These are phyloP conservation scores for Eucalyptus erythrocorys DNA, from an alignment of 345 rosid species.

Conservation along the genomic window DNA sequence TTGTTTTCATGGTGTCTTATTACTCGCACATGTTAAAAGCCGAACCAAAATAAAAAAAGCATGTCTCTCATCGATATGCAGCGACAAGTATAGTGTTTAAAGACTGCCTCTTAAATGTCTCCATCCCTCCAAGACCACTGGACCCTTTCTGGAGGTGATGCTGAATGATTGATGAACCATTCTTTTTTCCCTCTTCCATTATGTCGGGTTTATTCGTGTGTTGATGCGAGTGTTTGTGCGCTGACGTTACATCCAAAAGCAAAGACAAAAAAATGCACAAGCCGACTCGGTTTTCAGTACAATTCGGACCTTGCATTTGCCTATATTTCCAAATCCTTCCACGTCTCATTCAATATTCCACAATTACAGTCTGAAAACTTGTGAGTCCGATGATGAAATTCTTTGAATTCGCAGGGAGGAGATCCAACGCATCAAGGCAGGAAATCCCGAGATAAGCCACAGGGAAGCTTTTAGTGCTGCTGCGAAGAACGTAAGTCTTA, in stretches of 20 bases:
- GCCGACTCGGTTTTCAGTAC: not conserved
- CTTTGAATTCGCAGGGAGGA: constrained; percentile 55
- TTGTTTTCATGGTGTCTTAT: not conserved
- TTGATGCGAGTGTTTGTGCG: not conserved
- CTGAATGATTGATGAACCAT: not conserved
- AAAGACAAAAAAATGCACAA: not conserved
- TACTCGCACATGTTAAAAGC: not conserved
- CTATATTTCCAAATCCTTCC: not conserved
- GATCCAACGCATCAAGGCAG: constrained; percentile 99
- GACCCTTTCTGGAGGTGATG: not conserved
- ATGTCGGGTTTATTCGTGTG: not conserved
- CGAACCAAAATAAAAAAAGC: not conserved
- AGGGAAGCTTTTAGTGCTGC: constrained; percentile 99
- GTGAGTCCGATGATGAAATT: not conserved
- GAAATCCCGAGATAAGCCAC: constrained; percentile 98
- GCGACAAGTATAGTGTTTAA: not conserved
- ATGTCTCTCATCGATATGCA: not conserved
- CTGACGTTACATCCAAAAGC: not conserved
- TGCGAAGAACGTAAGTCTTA: constrained; percentile 74
- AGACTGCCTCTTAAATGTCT: not conserved
- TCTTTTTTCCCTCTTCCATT: not conserved
- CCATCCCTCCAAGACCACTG: not conserved
- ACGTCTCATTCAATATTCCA: not conserved
- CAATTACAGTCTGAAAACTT: not conserved
- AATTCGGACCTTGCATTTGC: not conserved